Percentiles rank a stretch among this genome's conserved stretches.
Evolutionary conservation across 1,139 yeast species (phyloP).

Genomic region (Nakaseomyces kungkrabaensis): DNA sequence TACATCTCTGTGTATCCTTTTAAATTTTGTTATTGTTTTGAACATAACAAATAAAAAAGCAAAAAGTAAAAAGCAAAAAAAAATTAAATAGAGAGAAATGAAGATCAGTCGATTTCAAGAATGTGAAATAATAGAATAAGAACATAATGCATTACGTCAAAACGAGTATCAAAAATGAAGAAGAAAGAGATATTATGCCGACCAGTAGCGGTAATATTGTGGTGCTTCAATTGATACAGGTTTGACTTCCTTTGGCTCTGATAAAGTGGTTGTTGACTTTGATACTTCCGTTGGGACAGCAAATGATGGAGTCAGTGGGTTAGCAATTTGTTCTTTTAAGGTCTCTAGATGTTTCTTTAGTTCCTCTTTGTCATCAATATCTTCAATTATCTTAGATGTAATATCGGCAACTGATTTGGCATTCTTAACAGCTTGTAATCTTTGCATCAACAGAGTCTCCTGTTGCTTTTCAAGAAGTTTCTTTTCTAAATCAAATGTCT

Average conservation of each 20-base stretch:
- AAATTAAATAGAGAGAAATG: no score
- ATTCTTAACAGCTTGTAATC: constrained; percentile 47
- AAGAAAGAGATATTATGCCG: constrained; percentile 27
- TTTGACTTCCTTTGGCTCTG: constrained; percentile 35
- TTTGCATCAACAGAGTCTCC: constrained; percentile 70
- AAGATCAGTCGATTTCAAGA: no score
- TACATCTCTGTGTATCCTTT: no score
- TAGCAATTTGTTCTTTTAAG: constrained; percentile 41
- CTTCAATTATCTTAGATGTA: constrained; percentile 20
- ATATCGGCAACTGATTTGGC: constrained; percentile 15
- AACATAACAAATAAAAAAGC: no score
- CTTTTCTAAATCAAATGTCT: constrained; percentile 68
- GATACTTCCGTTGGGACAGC: constrained; percentile 10
- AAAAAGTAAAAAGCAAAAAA: no score
- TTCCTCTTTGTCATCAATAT: constrained; percentile 11
- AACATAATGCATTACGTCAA: not conserved
- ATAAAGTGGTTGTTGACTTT: constrained; percentile 5
- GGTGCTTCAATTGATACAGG: constrained; percentile 80
- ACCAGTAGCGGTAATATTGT: constrained; percentile 83
- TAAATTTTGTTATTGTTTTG: no score
- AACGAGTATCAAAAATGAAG: not conserved
- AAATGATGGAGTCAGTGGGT: constrained; percentile 36
- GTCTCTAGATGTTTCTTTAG: constrained; percentile 31
- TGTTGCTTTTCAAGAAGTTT: constrained; percentile 66
- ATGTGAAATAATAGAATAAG: no score